A percentile compares a stretch with the other conserved stretches of the same genome.
These are phyloP conservation scores for Bromus sterilis DNA, from an alignment of 176 grass and related monocot genomes.

Conservation along the genomic window DNA sequence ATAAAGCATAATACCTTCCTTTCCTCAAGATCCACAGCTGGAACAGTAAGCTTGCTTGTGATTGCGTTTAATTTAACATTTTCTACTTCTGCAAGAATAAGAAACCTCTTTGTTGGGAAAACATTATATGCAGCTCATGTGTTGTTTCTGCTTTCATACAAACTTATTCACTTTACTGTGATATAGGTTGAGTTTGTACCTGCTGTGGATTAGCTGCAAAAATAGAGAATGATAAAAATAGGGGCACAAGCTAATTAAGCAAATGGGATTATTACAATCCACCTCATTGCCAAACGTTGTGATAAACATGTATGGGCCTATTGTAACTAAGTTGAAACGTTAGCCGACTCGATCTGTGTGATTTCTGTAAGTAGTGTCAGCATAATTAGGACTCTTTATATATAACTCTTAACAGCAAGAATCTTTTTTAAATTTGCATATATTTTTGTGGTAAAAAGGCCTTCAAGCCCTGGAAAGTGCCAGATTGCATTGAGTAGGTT, in stretches of 20 bases:
- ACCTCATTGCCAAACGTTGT: neutral
- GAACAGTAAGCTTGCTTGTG: slow-evolving; percentile 73
- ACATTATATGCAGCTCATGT: neutral
- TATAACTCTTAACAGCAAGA: no score
- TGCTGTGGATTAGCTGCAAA: neutral
- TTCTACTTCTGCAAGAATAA: slow-evolving; percentile 9
- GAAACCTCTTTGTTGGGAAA: slow-evolving; percentile 4
- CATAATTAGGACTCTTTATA: no score
- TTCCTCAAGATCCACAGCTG: slow-evolving; percentile 94
- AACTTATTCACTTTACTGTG: neutral
- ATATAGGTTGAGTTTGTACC: neutral
- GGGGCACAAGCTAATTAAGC: neutral
- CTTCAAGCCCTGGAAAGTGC: neutral
- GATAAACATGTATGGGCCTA: neutral
- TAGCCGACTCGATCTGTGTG: neutral
- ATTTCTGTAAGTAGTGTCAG: neutral
- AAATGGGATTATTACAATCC: neutral
- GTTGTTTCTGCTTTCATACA: slow-evolving; percentile 13
- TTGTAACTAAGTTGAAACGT: neutral
- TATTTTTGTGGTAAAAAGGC: neutral
- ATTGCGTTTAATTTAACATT: slow-evolving; percentile 11
- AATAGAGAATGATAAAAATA: neutral
- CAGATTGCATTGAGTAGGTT: neutral
- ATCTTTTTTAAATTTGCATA: neutral
- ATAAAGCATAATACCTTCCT: slow-evolving; percentile 92